Conservation (phyloP, 2,329 filamentous ascomycete species). For the Diaporthe sp. region DNA sequence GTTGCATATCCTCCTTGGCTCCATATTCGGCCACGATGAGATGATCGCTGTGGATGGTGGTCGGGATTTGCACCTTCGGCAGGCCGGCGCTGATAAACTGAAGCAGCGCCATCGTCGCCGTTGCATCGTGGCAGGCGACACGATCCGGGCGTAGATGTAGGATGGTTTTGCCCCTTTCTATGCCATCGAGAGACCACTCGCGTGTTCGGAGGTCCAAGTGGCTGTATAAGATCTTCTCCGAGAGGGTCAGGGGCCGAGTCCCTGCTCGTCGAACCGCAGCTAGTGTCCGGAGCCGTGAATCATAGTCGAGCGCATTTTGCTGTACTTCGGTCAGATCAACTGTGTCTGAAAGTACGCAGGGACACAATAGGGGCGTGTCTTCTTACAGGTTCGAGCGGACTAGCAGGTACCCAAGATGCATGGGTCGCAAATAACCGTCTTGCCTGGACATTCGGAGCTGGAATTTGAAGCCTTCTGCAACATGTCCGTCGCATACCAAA, state of each 20-base stretch:
- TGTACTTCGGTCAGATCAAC: background rate
- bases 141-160: conserved; percentile 97
- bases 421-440: background rate
- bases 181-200: conserved; percentile 85
- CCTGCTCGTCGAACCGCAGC: background rate
- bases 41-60: conserved; percentile 98
- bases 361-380: too few species aligned
- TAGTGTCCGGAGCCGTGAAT: background rate
- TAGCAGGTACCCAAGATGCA: background rate
- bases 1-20: conserved; percentile 85
- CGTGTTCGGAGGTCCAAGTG: conserved; percentile 74
- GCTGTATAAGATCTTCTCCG: conserved; percentile 98
- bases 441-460: background rate
- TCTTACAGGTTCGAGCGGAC: conserved; percentile 1
- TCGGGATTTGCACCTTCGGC: conserved; percentile 89
- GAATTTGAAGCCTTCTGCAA: background rate
- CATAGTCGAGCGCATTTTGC: conserved; percentile 11
- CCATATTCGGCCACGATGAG: conserved; percentile 97
- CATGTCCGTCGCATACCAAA: background rate
- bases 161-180: conserved; percentile 89
- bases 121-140: conserved; percentile 99
- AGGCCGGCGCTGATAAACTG: conserved; percentile 99
- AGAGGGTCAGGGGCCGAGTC: conserved; percentile 74
- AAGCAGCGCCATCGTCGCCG: conserved; percentile 96
- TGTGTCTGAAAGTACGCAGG: too few species aligned